Conservation (phyloP, 2,329 filamentous ascomycete species). For the Epichloe elymi region DNA sequence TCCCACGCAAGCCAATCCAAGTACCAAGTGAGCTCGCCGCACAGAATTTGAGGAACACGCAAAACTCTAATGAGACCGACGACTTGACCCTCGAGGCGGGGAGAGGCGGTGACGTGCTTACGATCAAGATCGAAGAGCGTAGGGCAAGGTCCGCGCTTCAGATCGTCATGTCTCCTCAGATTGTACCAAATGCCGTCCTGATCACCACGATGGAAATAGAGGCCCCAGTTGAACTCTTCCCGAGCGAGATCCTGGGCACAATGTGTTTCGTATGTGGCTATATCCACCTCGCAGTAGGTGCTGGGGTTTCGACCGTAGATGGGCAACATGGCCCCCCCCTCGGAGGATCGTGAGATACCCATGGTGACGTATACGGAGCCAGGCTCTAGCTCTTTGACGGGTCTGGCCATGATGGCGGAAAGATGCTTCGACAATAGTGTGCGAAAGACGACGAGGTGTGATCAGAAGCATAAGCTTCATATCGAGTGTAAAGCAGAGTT, state of each 20-base stretch:
- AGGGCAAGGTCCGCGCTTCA: neutral
- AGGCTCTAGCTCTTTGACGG: conserved; percentile 3
- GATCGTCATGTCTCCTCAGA: neutral
- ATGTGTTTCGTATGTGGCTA: conserved; percentile 10
- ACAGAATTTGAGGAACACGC: conserved; percentile 9
- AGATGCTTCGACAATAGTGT: neutral
- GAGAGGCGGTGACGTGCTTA: conserved; percentile 12
- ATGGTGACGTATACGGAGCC: conserved; percentile 6
- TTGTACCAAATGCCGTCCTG: conserved; percentile 17
- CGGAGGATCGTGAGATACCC: neutral
- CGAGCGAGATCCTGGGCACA: conserved; percentile 10
- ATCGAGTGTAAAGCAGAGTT: too few species aligned
- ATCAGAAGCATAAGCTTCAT: neutral
- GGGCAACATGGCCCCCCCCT: neutral
- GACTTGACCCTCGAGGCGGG: conserved; percentile 15
- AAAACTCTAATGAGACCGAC: conserved; percentile 20
- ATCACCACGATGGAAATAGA: conserved; percentile 20
- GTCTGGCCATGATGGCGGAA: neutral
- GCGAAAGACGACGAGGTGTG: neutral
- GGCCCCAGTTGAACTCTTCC: conserved; percentile 23
- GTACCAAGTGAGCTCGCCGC: conserved; percentile 14
- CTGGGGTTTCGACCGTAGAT: neutral
- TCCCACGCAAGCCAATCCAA: conserved; percentile 19
- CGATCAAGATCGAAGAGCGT: conserved; percentile 11
- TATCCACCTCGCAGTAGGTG: conserved; percentile 6